A percentile compares a stretch with the other conserved stretches of the same genome.
These are phyloP conservation scores for Musa balbisiana DNA, from an alignment of 202 grass and related monocot species.

Conservation along the genomic window DNA sequence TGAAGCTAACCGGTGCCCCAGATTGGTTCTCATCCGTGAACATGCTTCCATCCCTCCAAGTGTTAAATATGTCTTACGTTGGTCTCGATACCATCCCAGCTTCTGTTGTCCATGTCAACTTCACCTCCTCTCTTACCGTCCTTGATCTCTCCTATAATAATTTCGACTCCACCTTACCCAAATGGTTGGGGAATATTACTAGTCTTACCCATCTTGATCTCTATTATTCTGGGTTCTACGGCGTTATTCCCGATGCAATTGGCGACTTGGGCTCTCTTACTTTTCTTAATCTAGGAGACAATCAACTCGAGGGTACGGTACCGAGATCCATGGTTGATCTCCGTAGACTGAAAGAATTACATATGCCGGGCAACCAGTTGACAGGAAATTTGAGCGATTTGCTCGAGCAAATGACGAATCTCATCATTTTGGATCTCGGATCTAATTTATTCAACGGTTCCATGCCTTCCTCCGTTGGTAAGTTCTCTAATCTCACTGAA, in stretches of 20 bases:
- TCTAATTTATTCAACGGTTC: conserved; percentile 3
- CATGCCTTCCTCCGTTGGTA: conserved; percentile 9
- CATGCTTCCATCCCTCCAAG: not conserved
- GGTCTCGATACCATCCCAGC: too few species aligned
- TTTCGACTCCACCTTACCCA: too few species aligned
- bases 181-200: not conserved
- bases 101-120: too few species aligned
- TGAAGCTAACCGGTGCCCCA: not conserved
- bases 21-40: not conserved
- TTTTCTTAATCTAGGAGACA: not conserved
- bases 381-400: not conserved
- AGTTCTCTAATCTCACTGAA: not conserved
- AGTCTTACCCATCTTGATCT: not conserved
- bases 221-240: not conserved
- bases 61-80: not conserved
- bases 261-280: conserved; percentile 11
- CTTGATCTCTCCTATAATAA: too few species aligned
- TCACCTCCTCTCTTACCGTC: too few species aligned
- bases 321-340: too few species aligned
- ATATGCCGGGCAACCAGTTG: not conserved
- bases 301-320: not conserved
- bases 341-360: too few species aligned
- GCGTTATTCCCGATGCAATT: not conserved
- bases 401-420: not conserved
- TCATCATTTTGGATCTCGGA: conserved; percentile 17